phyloP scores from a whole-genome alignment of 371 early-diverging fungal genomes.

The Apophysomyces ossiformis region DNA sequence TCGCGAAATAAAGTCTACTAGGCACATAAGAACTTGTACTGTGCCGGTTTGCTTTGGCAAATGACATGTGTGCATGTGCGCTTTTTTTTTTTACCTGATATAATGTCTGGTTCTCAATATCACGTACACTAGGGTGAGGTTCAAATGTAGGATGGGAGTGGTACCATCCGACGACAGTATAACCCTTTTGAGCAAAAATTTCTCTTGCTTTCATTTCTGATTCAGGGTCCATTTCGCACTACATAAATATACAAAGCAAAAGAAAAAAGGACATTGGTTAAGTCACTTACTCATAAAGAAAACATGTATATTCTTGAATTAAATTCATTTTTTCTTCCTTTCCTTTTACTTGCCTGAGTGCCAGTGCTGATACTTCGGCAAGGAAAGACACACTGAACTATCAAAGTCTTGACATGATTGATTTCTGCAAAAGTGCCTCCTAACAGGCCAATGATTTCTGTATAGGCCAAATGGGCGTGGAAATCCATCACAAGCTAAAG shows the following conservation, averaged over 20 bases:
- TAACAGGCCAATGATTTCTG: conserved; percentile 87
- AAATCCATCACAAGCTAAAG: conserved; percentile 83
- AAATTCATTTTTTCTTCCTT: neutral
- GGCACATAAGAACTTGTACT: neutral
- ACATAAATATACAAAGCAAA: neutral
- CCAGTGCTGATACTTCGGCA: conserved; percentile 74
- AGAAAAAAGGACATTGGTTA: neutral
- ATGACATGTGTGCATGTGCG: neutral
- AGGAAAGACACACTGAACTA: conserved; percentile 60
- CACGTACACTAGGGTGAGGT: conserved; percentile 82
- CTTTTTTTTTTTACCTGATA: conserved; percentile 60
- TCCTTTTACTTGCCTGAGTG: conserved; percentile 57
- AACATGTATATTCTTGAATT: no score
- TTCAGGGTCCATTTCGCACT: conserved; percentile 68
- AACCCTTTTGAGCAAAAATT: conserved; percentile 69
- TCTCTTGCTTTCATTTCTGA: conserved; percentile 79
- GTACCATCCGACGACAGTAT: conserved; percentile 89
- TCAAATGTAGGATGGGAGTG: conserved; percentile 90
- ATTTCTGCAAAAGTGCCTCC: conserved; percentile 71
- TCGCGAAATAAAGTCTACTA: conserved; percentile 64
- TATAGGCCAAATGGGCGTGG: conserved; percentile 81
- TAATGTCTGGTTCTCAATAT: conserved; percentile 82
- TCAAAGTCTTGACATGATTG: conserved; percentile 45
- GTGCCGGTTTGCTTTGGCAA: neutral
- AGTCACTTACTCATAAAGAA: neutral